A percentile compares a stretch with the other conserved stretches of the same genome.
Evolutionary conservation across 768 basidiomycete species (phyloP).

Genomic region (Butyriboletus loyo): DNA sequence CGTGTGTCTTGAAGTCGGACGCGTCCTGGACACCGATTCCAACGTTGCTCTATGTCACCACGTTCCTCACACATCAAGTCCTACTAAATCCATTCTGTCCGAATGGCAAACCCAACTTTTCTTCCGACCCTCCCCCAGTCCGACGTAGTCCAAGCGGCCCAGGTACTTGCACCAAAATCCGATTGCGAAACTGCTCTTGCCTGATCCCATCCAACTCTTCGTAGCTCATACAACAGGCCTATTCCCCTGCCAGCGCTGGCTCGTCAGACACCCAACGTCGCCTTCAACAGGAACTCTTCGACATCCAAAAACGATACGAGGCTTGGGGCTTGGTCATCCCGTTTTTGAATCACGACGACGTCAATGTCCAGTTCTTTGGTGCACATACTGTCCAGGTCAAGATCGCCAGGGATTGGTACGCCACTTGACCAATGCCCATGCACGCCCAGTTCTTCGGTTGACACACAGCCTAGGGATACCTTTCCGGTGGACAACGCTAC

Average conservation of each 20-base stretch:
- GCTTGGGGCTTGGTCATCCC: constrained; percentile 86
- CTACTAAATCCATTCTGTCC: neutral
- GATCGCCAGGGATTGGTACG: constrained; percentile 88
- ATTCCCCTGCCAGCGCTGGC: constrained; percentile 48
- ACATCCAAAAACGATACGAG: constrained; percentile 71
- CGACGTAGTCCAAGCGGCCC: constrained; percentile 57
- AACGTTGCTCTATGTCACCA: neutral
- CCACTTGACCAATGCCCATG: constrained; percentile 4
- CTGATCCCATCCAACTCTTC: constrained; percentile 11
- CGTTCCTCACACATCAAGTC: neutral
- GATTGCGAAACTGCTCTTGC: constrained; percentile 1
- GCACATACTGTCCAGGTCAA: constrained; percentile 94
- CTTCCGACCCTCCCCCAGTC: constrained; percentile 50
- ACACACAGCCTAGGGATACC: constrained; percentile 53
- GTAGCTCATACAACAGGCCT: constrained; percentile 72
- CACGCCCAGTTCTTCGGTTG: neutral
- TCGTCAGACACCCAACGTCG: constrained; percentile 59
- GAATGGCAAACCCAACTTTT: constrained; percentile 34
- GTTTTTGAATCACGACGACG: constrained; percentile 65
- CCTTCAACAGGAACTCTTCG: constrained; percentile 70
- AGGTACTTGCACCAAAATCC: constrained; percentile 42
- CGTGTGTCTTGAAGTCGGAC: too few relatives aligned
- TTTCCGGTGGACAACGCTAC: constrained; percentile 62
- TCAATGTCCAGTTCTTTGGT: constrained; percentile 91
- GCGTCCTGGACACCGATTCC: too few relatives aligned